Evolutionary conservation across 2,329 filamentous ascomycete species (phyloP).

Genomic region (Colletotrichum theobromicola): DNA sequence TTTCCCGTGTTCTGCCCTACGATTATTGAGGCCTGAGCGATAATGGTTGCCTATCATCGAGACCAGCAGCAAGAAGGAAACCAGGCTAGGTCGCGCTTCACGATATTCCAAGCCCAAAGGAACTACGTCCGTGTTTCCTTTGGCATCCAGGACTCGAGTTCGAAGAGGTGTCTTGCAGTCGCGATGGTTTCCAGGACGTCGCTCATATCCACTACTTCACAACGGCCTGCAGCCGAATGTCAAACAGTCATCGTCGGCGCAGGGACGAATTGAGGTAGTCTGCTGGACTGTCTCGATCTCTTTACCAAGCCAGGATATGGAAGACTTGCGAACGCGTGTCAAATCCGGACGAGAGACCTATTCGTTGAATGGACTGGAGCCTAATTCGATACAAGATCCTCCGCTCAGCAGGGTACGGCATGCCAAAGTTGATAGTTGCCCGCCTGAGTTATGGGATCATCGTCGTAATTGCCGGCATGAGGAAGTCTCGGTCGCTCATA

Average conservation of each 20-base stretch:
- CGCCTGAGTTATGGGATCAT: no score
- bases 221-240: no score
- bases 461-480: no score
- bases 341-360: not conserved
- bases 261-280: no score
- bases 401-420: not conserved
- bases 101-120: not conserved
- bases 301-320: no score
- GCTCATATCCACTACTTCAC: no score
- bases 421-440: no score
- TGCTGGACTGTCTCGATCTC: no score
- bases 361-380: not conserved
- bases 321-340: not conserved
- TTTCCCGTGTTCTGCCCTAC: no score
- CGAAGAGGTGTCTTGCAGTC: not conserved
- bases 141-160: not conserved
- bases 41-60: not conserved
- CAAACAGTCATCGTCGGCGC: no score
- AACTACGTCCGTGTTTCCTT: not conserved
- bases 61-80: not conserved
- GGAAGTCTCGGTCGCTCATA: no score
- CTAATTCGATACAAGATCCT: not conserved
- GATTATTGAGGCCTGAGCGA: no score
- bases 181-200: not conserved
- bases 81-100: not conserved